phyloP scores from a whole-genome alignment of 495 filamentous ascomycete species.

The Aspergillus carlsbadensis region DNA sequence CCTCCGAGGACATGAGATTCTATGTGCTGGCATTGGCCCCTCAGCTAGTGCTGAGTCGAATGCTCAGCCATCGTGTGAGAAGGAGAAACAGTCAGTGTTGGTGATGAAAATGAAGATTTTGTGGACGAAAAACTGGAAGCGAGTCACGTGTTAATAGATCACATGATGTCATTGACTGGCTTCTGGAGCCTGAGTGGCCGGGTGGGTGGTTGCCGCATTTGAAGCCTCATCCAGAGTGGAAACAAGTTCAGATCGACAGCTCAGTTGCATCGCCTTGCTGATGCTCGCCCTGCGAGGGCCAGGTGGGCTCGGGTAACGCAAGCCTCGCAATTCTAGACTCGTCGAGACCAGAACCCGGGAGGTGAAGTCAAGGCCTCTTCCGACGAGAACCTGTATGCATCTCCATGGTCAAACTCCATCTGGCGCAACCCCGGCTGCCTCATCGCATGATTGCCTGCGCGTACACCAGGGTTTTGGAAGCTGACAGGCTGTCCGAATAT shows the following conservation, averaged over 20 bases:
- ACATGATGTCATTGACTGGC: neutral
- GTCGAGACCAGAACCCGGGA: neutral
- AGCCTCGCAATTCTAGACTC: neutral
- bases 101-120: neutral
- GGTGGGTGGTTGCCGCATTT: neutral
- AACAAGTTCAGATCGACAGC: too few species aligned
- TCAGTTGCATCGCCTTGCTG: too few species aligned
- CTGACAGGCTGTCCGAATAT: constrained; percentile 9
- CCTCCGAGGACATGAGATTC: neutral
- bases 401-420: neutral
- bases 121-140: constrained; percentile 10
- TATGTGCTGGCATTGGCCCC: neutral
- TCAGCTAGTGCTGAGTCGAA: neutral
- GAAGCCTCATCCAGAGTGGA: too few species aligned
- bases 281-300: too few species aligned
- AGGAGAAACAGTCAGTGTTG: neutral
- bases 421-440: neutral
- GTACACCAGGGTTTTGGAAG: neutral
- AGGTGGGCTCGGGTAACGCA: too few species aligned
- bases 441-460: neutral
- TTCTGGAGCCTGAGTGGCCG: neutral
- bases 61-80: neutral
- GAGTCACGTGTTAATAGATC: constrained; percentile 2
- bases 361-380: too few species aligned
- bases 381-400: neutral